Evolutionary conservation across 768 basidiomycete genomes (phyloP).

Genomic region (Termitomyces titanicus): DNA sequence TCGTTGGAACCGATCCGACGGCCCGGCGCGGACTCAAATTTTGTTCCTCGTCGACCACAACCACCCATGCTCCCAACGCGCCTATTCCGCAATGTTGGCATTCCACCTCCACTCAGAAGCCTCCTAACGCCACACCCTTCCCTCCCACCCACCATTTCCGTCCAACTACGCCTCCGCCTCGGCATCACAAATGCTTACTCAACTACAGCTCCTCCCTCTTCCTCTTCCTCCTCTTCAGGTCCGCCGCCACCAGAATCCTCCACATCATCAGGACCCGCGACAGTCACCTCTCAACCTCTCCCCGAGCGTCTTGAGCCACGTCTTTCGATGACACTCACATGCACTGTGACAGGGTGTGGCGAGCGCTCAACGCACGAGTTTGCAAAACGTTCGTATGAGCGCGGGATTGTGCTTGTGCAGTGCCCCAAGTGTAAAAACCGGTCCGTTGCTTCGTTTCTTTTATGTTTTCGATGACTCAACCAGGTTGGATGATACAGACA

Average conservation of each 20-base stretch:
- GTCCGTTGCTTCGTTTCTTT: constrained; percentile 36
- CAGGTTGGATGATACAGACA: constrained; percentile 48
- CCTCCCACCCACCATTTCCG: constrained; percentile 27
- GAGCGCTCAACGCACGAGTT: constrained; percentile 86
- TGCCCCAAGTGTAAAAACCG: constrained; percentile 90
- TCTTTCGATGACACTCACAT: constrained; percentile 81
- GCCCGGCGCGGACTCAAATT: background rate
- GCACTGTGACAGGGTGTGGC: constrained; percentile 70
- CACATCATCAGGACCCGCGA: constrained; percentile 4
- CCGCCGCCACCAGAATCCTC: background rate
- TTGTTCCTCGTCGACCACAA: background rate
- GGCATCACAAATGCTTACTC: constrained; percentile 17
- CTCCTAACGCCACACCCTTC: constrained; percentile 32
- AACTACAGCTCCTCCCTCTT: background rate
- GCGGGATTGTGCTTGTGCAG: constrained; percentile 85
- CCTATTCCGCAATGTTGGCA: constrained; percentile 39
- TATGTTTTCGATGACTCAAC: no score
- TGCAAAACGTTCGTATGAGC: constrained; percentile 77
- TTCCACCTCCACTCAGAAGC: constrained; percentile 41
- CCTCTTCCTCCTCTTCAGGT: background rate
- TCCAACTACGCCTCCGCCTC: constrained; percentile 32
- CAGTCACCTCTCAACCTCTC: constrained; percentile 26
- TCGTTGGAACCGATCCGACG: background rate
- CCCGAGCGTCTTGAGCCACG: constrained; percentile 51
- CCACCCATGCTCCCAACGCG: constrained; percentile 43